phyloP scores from a whole-genome alignment of 116 monocot genomes.

The Iris pallida region DNA sequence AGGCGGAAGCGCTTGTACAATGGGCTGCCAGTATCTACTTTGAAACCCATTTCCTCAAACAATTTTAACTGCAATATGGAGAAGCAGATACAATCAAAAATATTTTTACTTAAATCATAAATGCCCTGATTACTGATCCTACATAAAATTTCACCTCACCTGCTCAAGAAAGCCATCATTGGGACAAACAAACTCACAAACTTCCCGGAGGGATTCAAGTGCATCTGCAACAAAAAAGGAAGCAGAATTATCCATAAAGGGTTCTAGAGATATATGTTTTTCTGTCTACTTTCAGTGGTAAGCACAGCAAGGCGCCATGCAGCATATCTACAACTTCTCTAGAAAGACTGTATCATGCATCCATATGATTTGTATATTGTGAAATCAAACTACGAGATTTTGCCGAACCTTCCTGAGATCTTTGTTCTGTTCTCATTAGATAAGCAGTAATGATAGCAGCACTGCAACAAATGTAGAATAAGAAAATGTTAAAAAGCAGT shows the following conservation, averaged over 20 bases:
- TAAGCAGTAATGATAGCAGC: conserved; percentile 80
- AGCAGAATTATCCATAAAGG: neutral
- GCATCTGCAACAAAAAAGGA: conserved; percentile 60
- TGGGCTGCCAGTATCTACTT: conserved; percentile 64
- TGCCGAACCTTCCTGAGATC: conserved; percentile 67
- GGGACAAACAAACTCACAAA: conserved; percentile 60
- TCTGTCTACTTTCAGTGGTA: no score
- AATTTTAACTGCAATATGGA: conserved; percentile 64
- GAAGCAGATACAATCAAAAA: conserved; percentile 7
- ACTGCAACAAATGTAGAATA: conserved; percentile 44
- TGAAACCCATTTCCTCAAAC: conserved; percentile 89
- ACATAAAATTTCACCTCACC: conserved; percentile 23
- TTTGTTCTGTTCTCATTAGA: conserved; percentile 87
- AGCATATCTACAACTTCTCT: no score
- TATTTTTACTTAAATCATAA: neutral
- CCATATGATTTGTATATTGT: neutral
- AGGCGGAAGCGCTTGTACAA: conserved; percentile 86
- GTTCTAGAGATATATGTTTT: no score
- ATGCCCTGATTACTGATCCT: no score
- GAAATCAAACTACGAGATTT: conserved; percentile 6
- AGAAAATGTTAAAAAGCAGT: neutral
- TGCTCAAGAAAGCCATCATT: conserved; percentile 96
- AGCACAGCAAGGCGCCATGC: no score
- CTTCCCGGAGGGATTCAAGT: conserved; percentile 60
- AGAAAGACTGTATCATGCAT: neutral